Evolutionary conservation across 352 stramenopile genomes (phyloP), one percentile per base, ranked within the genome.

Genomic region (Phytophthora pseudosyringae): DNA sequence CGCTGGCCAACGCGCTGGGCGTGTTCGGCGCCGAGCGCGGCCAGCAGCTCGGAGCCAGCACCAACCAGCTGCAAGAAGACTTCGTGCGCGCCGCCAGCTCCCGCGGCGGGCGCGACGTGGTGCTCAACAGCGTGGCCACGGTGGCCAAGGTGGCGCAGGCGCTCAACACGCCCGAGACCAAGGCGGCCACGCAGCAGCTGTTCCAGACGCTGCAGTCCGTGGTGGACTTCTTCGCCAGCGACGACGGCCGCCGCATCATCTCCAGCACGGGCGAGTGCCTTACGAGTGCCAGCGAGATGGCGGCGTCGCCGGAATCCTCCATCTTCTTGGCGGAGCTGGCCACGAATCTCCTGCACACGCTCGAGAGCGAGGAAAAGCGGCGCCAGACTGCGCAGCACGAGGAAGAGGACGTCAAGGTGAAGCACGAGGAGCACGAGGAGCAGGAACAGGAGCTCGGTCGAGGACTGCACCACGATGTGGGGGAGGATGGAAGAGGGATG

Each of bases 281-380:
- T 43, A 76, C 50, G 3, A 67, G 80, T 50, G 57, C 83, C 21
- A 80, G 59, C 26, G 81, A 91, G 38, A 77, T 92, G 52, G 70
- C 76, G 0, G 81, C 86, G 60, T 92, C 86, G 16, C 80, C 81
- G 1, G 86, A 94, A 60, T 70, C 80, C 33, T 83, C 86, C n/a
- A 84, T 94, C 31, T 87, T 94, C 38, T 60, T 94, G 38, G 77
- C 83, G 0, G 86, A 94, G 45, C 50, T 92, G 16, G 86, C 83
- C 4, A 92, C 83, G 11, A 91, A 94, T 56, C 55, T 94, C 7
- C 75, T 83, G 61, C 86, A 94, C 58, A 73, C 80, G 28, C 55
- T 92, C 1, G 83, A 92, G 41, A 79, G 75, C 21, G 83, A 92
- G 56, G 72, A 74, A 4, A 61, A 69, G 47, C 70, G 80, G 9